Percentiles rank a stretch among this genome's conserved stretches.
Conservation (phyloP, 495 filamentous ascomycete species). For the Cudoniella acicularis region DNA sequence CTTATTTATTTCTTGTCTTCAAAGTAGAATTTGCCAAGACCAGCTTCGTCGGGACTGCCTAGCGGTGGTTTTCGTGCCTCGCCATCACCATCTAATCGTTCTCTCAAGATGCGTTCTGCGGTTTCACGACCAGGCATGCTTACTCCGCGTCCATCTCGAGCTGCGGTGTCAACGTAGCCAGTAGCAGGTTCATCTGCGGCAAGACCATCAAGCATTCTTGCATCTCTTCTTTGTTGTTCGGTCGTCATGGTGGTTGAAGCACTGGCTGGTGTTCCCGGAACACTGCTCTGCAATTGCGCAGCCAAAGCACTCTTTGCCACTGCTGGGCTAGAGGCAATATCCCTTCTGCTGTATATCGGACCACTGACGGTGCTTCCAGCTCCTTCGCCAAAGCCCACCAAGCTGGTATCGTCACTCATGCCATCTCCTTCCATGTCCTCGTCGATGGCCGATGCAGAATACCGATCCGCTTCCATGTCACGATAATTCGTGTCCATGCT, state of each 20-base stretch:
- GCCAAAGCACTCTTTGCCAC: conserved; percentile 13
- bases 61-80: conserved; percentile 34
- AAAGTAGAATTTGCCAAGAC: conserved; percentile 51
- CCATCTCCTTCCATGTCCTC: conserved; percentile 65
- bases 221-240: conserved; percentile 20
- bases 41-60: conserved; percentile 36
- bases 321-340: conserved; percentile 14
- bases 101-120: conserved; percentile 52
- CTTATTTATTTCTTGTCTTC: conserved; percentile 40
- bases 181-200: conserved; percentile 12
- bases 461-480: conserved; percentile 41
- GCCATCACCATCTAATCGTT: conserved; percentile 43
- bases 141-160: conserved; percentile 8
- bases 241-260: conserved; percentile 8
- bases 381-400: conserved; percentile 86
- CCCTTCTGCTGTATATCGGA: conserved; percentile 51
- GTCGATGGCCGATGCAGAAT: conserved; percentile 42
- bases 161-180: conserved; percentile 19
- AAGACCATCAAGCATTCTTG: conserved; percentile 24
- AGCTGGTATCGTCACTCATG: conserved; percentile 75
- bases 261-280: conserved; percentile 8
- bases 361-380: conserved; percentile 75
- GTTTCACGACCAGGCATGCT: conserved; percentile 6
- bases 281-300: conserved; percentile 1
- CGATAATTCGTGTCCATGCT: conserved; percentile 47